Evolutionary conservation across 2,329 filamentous ascomycete genomes (phyloP), one percentile per base, ranked within the genome.

Genomic region (Colletotrichum sp.): DNA sequence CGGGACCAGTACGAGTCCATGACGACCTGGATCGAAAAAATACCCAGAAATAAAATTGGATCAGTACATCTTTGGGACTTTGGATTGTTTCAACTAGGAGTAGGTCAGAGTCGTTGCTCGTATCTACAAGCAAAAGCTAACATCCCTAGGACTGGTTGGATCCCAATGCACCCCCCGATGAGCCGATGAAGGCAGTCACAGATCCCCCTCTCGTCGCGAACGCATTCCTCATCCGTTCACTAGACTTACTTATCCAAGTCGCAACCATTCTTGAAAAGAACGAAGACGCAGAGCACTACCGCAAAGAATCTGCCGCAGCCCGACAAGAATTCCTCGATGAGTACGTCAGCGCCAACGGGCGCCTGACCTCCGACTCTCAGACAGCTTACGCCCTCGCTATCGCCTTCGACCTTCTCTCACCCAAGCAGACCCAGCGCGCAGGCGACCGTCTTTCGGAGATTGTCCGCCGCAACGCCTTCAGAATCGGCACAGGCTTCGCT

Each of bases 191-290:
- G n/a, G 80, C 80, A 3, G 78, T 78, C 8, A 84, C 83, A 0
- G 80, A 83, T 49, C 72, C 80, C 7, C 78, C 79, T 30, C 77
- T 82, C 13, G 81, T 84, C 5, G 82, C 83, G 2, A 81, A 84
- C 57, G 80, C 80, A 6, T 84, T 82, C 72, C 78, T 84, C 4
- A 80, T 81, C 4, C 78, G 80, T 24, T 34, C 30, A 4, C 30
- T 73, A 6, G 52, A 69, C 39, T 39, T 66, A 1, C 60, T 76
- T 12, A 24, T 9, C 28, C 34, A 21, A 4, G 39, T 76, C 32
- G 34, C 73, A 4, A 16, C 18, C 7, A n/a, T 69, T 5, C 69
- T 77, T 1, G 16, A 55, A 12, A 69, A 76, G 36, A 12, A n/a
- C 7, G 36, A 30, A 7, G 65, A 69, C 7, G 32, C 34, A 3